Conservation (phyloP, 257 asterid genomes). For the Petrea volubilis region DNA sequence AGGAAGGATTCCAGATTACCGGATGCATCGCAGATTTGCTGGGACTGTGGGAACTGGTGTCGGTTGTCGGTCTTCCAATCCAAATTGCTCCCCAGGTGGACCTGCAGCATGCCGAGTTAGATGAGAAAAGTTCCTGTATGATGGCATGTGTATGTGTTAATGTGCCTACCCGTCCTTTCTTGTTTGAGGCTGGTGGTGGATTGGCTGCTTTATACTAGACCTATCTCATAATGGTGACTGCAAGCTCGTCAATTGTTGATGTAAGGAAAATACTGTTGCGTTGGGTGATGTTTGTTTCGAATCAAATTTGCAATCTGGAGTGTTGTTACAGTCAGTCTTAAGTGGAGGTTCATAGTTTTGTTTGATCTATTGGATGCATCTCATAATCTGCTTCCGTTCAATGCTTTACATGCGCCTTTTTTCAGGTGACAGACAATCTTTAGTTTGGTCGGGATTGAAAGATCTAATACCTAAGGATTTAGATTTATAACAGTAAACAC, state of each 20-base stretch:
- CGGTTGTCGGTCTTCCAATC: slow-evolving; percentile 73
- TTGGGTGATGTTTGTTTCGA: slow-evolving; percentile 28
- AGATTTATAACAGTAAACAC: too few species aligned
- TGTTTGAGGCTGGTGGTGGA: slow-evolving; percentile 10
- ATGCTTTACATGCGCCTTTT: background rate
- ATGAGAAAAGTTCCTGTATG: slow-evolving; percentile 39
- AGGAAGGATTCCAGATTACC: slow-evolving; percentile 58
- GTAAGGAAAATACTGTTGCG: slow-evolving; percentile 31
- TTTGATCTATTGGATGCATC: background rate
- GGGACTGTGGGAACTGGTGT: slow-evolving; percentile 55
- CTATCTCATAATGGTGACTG: slow-evolving; percentile 34
- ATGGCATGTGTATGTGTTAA: slow-evolving; percentile 29
- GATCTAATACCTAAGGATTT: too few species aligned
- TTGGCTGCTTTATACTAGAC: slow-evolving; percentile 32
- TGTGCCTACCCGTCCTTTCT: background rate
- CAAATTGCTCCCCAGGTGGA: slow-evolving; percentile 73
- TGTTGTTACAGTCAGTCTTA: background rate
- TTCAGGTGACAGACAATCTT: too few species aligned
- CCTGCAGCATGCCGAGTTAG: slow-evolving; percentile 81
- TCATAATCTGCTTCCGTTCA: background rate
- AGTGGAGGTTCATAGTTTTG: background rate
- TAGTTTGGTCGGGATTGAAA: too few species aligned
- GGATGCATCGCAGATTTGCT: slow-evolving; percentile 61
- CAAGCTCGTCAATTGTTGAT: slow-evolving; percentile 41
- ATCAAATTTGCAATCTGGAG: slow-evolving; percentile 22